Evolutionary conservation across 768 basidiomycete species (phyloP).

Genomic region (Lactarius tabidus): DNA sequence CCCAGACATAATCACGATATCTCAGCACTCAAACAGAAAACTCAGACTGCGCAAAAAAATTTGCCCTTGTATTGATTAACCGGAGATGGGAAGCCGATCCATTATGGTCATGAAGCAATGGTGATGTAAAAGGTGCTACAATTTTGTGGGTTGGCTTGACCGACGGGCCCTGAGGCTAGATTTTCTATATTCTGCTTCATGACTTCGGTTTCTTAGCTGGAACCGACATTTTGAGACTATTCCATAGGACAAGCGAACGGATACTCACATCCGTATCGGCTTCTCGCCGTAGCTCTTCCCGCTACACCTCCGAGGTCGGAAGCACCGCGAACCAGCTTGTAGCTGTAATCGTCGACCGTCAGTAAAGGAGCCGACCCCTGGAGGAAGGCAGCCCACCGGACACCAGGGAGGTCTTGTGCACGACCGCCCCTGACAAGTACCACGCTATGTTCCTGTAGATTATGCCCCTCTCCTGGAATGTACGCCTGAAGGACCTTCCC

Average conservation of each 20-base stretch:
- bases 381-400: conserved; percentile 55
- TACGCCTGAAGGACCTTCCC: conserved; percentile 91
- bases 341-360: conserved; percentile 45
- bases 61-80: not conserved
- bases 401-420: conserved; percentile 97
- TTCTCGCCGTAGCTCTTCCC: conserved; percentile 73
- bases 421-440: conserved; percentile 93
- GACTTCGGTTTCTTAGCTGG: conserved; percentile 21
- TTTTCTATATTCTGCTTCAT: conserved; percentile 4
- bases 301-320: conserved; percentile 90
- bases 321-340: conserved; percentile 92
- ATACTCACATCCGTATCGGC: conserved; percentile 83
- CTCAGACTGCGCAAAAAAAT: not conserved
- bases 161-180: conserved; percentile 4
- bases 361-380: not conserved
- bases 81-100: conserved; percentile 6
- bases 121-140: not conserved
- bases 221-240: not conserved
- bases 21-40: not conserved
- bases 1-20: not conserved
- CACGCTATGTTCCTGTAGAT: conserved; percentile 95
- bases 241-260: not conserved
- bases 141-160: not conserved
- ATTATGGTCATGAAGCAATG: not conserved
- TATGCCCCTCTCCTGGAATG: conserved; percentile 96